Evolutionary conservation across 1,284 basidiomycete genomes (phyloP).

Genomic region (Hymenochaete sp.): DNA sequence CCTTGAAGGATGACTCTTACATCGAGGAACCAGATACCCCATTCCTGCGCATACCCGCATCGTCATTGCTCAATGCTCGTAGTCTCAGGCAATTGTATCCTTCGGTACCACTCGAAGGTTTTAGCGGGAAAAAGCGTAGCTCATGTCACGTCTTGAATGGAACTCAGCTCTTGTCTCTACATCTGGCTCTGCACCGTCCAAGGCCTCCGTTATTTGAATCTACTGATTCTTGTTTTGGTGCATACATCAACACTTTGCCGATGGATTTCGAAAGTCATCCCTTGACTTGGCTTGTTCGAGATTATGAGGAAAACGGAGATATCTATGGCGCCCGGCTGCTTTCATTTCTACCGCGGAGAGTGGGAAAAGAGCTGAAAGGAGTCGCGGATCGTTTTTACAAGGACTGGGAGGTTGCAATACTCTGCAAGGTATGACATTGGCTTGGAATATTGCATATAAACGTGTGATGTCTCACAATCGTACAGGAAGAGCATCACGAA

Average conservation of each 20-base stretch:
- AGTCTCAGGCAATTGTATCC: constrained; percentile 55
- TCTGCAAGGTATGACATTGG: constrained; percentile 37
- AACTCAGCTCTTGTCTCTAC: constrained; percentile 43
- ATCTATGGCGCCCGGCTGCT: constrained; percentile 29
- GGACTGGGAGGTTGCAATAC: constrained; percentile 47
- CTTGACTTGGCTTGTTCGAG: constrained; percentile 55
- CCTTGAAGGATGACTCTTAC: too few species aligned
- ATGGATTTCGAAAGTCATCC: constrained; percentile 65
- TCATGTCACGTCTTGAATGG: constrained; percentile 37
- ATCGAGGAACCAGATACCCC: constrained; percentile 19
- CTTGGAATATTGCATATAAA: background rate
- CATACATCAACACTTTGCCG: constrained; percentile 71
- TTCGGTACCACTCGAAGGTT: constrained; percentile 12
- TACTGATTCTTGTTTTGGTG: too few species aligned
- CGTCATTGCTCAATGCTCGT: constrained; percentile 59
- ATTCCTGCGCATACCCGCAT: constrained; percentile 60
- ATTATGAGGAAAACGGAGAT: constrained; percentile 16
- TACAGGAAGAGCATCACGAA: constrained; percentile 3
- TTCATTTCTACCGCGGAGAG: constrained; percentile 41
- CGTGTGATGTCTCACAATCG: background rate
- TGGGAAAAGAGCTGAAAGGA: constrained; percentile 37
- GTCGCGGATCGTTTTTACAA: constrained; percentile 45
- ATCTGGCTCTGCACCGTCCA: constrained; percentile 36
- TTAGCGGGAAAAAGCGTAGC: background rate
- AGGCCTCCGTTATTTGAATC: too few species aligned